Percentiles rank a stretch among this genome's conserved stretches.
Conservation (phyloP, 495 filamentous ascomycete genomes). For the Hamigera avellanea region DNA sequence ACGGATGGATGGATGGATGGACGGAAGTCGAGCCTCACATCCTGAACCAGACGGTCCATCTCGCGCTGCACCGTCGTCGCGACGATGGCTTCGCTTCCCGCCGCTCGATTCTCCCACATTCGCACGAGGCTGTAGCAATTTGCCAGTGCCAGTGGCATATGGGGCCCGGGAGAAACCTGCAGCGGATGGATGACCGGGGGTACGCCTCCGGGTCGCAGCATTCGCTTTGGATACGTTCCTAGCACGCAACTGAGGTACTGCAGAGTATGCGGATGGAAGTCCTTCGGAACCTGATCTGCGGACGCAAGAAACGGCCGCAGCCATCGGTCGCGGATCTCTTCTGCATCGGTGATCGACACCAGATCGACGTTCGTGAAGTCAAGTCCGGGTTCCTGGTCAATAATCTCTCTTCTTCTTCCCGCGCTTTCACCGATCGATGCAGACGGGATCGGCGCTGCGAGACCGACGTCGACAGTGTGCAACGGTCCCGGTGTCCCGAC, state of each 20-base stretch:
- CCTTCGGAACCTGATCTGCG: slow-evolving; percentile 22
- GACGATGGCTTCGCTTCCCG: slow-evolving; percentile 28
- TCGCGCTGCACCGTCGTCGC: slow-evolving; percentile 19
- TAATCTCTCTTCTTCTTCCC: not conserved
- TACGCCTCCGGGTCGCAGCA: slow-evolving; percentile 14
- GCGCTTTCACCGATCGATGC: too few species aligned
- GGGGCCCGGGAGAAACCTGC: slow-evolving; percentile 11
- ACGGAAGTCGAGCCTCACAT: slow-evolving; percentile 5
- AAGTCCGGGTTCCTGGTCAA: not conserved
- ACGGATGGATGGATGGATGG: not conserved
- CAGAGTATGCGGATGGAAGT: slow-evolving; percentile 18
- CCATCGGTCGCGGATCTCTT: slow-evolving; percentile 23
- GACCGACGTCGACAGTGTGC: not conserved
- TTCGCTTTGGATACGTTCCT: slow-evolving; percentile 21
- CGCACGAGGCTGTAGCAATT: slow-evolving; percentile 32
- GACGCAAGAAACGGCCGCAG: slow-evolving; percentile 25
- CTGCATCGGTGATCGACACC: slow-evolving; percentile 24
- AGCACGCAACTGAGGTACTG: slow-evolving; percentile 28
- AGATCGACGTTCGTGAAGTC: slow-evolving; percentile 10
- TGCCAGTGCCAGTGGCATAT: slow-evolving; percentile 19
- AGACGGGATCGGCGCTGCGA: not conserved
- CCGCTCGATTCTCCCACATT: slow-evolving; percentile 22
- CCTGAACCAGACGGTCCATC: slow-evolving; percentile 20
- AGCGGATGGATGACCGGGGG: slow-evolving; percentile 30
- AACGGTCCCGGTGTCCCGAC: not conserved